Evolutionary conservation across 176 grass and related monocot species (phyloP).

Genomic region (Secale cereale): DNA sequence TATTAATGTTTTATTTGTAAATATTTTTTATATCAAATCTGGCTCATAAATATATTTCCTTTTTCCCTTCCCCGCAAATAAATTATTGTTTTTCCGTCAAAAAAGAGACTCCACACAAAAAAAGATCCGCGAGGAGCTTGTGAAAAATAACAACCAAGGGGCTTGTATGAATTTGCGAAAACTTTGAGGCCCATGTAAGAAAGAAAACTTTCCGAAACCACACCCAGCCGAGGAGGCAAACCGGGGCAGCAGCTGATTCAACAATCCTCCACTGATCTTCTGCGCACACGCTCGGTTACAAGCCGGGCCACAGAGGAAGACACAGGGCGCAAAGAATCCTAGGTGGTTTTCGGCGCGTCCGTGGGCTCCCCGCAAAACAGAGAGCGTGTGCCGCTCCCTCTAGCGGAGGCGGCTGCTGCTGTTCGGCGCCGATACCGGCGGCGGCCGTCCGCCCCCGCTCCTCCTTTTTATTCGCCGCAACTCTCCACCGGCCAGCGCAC

Average conservation of each 20-base stretch:
- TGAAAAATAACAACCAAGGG: not conserved
- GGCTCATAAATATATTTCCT: not conserved
- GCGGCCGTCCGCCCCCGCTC: not conserved
- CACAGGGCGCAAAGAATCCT: constrained; percentile 20
- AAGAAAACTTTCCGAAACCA: not conserved
- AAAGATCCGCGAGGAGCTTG: not conserved
- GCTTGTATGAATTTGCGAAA: not conserved
- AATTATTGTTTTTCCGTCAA: too few relatives aligned
- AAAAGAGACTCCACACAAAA: too few relatives aligned
- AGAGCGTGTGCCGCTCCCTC: constrained; percentile 6
- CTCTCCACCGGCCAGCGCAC: not conserved
- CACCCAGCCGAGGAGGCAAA: not conserved
- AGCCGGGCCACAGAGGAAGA: too few relatives aligned
- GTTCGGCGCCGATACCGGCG: constrained; percentile 33
- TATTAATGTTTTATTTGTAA: too few relatives aligned
- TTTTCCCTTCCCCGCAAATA: not conserved
- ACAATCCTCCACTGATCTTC: constrained; percentile 1
- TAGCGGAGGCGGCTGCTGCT: not conserved
- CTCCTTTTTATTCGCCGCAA: not conserved
- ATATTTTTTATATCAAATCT: not conserved
- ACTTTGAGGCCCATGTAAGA: not conserved
- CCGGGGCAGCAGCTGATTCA: constrained; percentile 31
- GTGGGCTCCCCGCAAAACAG: constrained; percentile 40
- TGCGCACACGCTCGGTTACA: not conserved
- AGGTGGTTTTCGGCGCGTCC: constrained; percentile 22